Percentiles rank a stretch among this genome's conserved stretches.
These are phyloP conservation scores for Artemisia tridentata DNA, from an alignment of 129 eudicot species.

Conservation along the genomic window DNA sequence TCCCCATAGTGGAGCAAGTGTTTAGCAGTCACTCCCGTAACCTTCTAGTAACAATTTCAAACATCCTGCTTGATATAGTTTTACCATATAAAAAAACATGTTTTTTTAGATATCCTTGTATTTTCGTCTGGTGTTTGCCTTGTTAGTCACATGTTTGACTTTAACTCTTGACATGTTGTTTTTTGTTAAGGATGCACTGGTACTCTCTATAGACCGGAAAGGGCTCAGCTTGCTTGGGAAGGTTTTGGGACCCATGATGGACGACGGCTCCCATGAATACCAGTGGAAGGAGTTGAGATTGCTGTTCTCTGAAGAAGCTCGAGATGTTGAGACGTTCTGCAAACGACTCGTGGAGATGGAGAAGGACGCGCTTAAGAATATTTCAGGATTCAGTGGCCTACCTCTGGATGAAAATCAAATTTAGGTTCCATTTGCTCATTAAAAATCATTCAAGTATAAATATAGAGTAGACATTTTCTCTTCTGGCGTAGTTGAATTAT, in stretches of 20 bases:
- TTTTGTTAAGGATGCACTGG: conserved; percentile 65
- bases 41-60: background rate
- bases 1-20: conserved; percentile 8
- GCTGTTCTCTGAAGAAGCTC: conserved; percentile 54
- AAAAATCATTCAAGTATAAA: too few relatives aligned
- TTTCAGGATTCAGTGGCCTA: conserved; percentile 60
- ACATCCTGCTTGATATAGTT: background rate
- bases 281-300: conserved; percentile 77
- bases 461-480: too few relatives aligned
- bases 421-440: background rate
- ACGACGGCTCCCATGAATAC: conserved; percentile 55
- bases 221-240: conserved; percentile 82
- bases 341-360: conserved; percentile 73
- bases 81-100: background rate
- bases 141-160: background rate
- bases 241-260: conserved; percentile 49
- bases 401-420: conserved; percentile 22
- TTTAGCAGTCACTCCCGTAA: background rate
- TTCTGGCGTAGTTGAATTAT: too few relatives aligned
- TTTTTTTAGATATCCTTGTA: background rate
- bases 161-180: conserved; percentile 19
- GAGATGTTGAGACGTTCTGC: conserved; percentile 66
- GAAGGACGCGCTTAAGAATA: conserved; percentile 52
- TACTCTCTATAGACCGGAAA: conserved; percentile 68
- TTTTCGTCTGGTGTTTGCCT: background rate